These are phyloP conservation scores for Sanghuangporus baumii DNA, from an alignment of 1,284 basidiomycete species.

Conservation along the genomic window DNA sequence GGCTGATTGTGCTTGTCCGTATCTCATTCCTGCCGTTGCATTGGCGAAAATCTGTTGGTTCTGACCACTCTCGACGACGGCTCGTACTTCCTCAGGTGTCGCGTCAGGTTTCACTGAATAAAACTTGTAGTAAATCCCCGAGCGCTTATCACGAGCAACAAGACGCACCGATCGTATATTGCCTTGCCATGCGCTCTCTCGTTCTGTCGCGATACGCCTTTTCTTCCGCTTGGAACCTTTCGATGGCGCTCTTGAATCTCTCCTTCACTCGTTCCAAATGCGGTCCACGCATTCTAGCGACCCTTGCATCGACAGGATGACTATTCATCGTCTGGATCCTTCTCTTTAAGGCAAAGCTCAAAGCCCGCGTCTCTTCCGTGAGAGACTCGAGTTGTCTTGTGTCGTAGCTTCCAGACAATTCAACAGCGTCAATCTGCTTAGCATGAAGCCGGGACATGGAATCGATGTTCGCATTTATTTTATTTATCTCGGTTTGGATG, in stretches of 20 bases:
- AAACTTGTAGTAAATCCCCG: conserved; percentile 1
- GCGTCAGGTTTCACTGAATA: conserved; percentile 87
- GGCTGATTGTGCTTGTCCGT: conserved; percentile 85
- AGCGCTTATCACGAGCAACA: neutral
- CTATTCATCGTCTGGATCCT: conserved; percentile 76
- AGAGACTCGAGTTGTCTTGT: conserved; percentile 67
- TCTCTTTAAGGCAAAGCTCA: conserved; percentile 73
- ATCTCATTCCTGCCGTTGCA: conserved; percentile 86
- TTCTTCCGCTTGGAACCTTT: conserved; percentile 87
- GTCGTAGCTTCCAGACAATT: conserved; percentile 59
- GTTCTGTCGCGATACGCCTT: conserved; percentile 90
- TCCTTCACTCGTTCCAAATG: conserved; percentile 73
- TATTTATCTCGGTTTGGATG: conserved; percentile 64
- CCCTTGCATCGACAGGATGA: conserved; percentile 62
- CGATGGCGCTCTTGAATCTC: conserved; percentile 80
- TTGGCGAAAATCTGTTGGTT: conserved; percentile 86
- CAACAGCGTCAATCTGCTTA: conserved; percentile 73
- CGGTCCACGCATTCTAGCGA: conserved; percentile 17
- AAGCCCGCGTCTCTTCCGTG: conserved; percentile 71
- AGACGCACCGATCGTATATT: conserved; percentile 83
- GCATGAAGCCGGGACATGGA: conserved; percentile 70
- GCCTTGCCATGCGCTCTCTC: conserved; percentile 91
- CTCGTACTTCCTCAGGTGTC: conserved; percentile 83
- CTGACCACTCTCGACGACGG: conserved; percentile 82
- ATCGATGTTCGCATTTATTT: conserved; percentile 66